These are phyloP conservation scores for Crithidia acanthocephali DNA, from an alignment of 208 protist genomes.

Conservation along the genomic window DNA sequence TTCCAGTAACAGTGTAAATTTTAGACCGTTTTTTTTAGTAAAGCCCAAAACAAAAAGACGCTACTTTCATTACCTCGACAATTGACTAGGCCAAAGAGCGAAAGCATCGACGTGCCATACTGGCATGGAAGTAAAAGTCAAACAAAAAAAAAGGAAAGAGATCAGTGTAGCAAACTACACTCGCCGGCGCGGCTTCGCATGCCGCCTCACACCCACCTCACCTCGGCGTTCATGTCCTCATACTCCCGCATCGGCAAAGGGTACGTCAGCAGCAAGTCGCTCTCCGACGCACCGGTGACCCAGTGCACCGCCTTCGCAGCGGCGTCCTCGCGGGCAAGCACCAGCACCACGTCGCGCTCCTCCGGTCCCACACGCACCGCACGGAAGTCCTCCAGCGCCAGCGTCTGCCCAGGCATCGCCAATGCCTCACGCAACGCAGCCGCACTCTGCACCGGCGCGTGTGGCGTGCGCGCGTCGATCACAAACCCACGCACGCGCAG, in stretches of 20 bases:
- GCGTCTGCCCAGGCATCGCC: conserved; percentile 48
- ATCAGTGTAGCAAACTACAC: not conserved
- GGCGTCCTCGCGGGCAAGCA: conserved; percentile 40
- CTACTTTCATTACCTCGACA: no score
- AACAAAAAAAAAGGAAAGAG: not conserved
- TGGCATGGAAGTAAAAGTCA: no score
- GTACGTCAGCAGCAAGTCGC: conserved; percentile 50
- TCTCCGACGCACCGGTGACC: conserved; percentile 48
- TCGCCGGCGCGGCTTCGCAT: not conserved
- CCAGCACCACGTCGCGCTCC: conserved; percentile 32
- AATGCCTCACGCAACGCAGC: conserved; percentile 26
- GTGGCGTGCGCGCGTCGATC: conserved; percentile 36
- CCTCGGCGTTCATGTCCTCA: conserved; percentile 44
- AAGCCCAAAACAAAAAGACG: no score
- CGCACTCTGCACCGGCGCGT: conserved; percentile 6
- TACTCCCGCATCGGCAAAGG: conserved; percentile 42
- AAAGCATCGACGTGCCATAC: no score
- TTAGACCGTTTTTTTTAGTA: no score
- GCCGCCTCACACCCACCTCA: conserved; percentile 22
- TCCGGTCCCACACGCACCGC: conserved; percentile 31
- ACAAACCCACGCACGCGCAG: conserved; percentile 40
- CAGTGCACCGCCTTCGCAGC: conserved; percentile 45
- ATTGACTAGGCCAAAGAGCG: no score
- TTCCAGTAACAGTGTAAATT: no score
- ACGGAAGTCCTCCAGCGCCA: conserved; percentile 64